Base-by-base conservation (phyloP, 768 basidiomycete species). In the Antrodiella citrinella region DNA sequence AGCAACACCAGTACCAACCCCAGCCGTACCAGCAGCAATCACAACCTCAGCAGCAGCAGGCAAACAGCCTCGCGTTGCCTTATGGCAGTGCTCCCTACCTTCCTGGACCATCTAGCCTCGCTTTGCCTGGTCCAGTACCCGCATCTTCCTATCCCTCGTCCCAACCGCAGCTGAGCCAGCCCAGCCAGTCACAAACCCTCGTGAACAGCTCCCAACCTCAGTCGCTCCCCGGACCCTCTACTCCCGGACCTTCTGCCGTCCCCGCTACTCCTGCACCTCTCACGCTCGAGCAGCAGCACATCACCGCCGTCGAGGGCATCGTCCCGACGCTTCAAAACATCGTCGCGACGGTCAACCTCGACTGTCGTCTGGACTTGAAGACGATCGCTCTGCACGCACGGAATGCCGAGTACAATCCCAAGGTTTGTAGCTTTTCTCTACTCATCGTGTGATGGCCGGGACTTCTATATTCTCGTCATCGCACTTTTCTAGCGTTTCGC, bases 271-370 rank as follows among this genome's bases (percentile, higher is more conserved):
- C 87, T 2, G 79, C 55, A 1, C 82, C 88, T 2, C 74, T 91
- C 56, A 89, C 88, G 1, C 84, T 90, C 52, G 90, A 92, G 67
- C 90, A 92, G 54, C 90, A 92, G 60, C 89, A 95, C 65, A 95
- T 97, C 59, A 96, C 93, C 13, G 91, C 92, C 40, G 93, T 95
- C 15, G 91, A 96, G 67, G 96, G 95, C 51, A 94, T 98, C 59
- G 95, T 98, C 5, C 96, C 95, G n/a, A 97, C 93, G 2, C 77
- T 99, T 47, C 95, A 99, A 79, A 99, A 98, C 71, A 98, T 98
- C 53, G 96, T 99, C 57, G 95, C 96, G 4, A 99, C 96, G 4
- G 95, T 98, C 67, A 98, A 97, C 62, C 79, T 99, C 22, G 95
- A 96, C 67, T 97, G 94, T 57, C 81, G 94, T 38, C 76, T 99